Evolutionary conservation across 108 stramenopile genomes (phyloP), one percentile per base, ranked within the genome.

Genomic region (Mayamaea pseudoterrestris): DNA sequence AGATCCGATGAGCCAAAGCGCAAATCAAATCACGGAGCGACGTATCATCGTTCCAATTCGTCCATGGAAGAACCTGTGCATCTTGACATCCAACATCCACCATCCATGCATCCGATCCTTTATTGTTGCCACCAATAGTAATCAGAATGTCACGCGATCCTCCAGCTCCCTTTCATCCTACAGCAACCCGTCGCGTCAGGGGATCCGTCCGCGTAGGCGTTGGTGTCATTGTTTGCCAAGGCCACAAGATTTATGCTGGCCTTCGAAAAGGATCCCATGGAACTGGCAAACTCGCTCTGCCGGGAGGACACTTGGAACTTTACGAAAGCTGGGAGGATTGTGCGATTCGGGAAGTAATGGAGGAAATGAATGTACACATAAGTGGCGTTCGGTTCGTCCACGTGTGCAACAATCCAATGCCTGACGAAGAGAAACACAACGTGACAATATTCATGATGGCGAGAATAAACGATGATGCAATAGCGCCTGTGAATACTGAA

Each of bases 221-320:
- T 3, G 71, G 83, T 17, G 53, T 58, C 29, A 79, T 81, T 61
- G 68, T 77, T 13, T 50, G 27, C 9, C 5, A 66, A 30, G 62
- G 71, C 20, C 54, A 43, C 8, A 58, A 65, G 34, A 66, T 87
- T 16, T 63, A 76, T 58, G 76, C 76, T 35, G 86, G 86, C 8
- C 72, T 80, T 21, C 83, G 91, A 16, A 72, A 73, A 57, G 82
- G 79, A 13, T 66, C 63, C 36, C 91, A 93, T 46, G 91, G 91
- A 1, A 71, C 74, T 14, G 82, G 77, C 21, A 62, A 48, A 0
- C 18, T 88, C 2, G 79, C 83, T 6, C 58, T 88, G 29, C 83
- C 80, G 0, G 85, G 91, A 0, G 91, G 91, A 16, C 91, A 93
- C 49, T 57, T 93, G 35, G 91, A 93, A 70, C 57, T 93, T 69